phyloP scores from a whole-genome alignment of 177 flowering plant genomes.

The Vitis hybrid region DNA sequence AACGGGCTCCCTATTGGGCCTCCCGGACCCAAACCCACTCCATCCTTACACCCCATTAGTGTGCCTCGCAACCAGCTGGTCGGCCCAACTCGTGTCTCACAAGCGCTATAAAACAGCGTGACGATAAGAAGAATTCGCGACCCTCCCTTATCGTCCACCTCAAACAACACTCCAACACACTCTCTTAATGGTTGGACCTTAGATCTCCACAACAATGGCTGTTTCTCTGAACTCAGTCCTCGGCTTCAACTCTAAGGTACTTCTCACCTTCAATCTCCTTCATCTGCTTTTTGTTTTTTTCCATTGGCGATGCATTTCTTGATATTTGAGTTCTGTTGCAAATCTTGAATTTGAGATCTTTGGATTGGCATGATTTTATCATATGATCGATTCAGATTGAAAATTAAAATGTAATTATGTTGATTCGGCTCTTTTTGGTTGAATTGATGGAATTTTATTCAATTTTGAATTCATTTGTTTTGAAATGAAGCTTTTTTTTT shows the following conservation, averaged over 20 bases:
- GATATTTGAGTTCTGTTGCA: neutral
- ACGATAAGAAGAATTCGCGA: neutral
- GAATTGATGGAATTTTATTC: too few species aligned
- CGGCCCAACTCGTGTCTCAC: neutral
- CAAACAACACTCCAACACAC: neutral
- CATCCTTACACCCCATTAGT: too few species aligned
- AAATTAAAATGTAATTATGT: neutral
- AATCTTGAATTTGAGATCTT: neutral
- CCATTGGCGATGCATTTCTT: neutral
- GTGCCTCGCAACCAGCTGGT: too few species aligned
- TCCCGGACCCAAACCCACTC: too few species aligned
- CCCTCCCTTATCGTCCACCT: neutral
- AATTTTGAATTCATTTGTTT: too few species aligned
- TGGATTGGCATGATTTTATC: neutral
- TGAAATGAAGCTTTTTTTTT: too few species aligned
- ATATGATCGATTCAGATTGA: neutral
- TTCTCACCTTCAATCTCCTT: neutral
- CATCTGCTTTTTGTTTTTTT: neutral
- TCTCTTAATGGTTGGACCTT: slow-evolving; percentile 19
- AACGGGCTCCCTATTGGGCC: too few species aligned
- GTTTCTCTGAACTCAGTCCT: slow-evolving; percentile 40
- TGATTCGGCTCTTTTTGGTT: too few species aligned
- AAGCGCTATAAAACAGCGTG: neutral
- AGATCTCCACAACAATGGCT: slow-evolving; percentile 35
- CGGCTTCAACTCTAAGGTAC: slow-evolving; percentile 45